Conservation (phyloP, 164 flowering plant species). For the Dillenia turbinata region DNA sequence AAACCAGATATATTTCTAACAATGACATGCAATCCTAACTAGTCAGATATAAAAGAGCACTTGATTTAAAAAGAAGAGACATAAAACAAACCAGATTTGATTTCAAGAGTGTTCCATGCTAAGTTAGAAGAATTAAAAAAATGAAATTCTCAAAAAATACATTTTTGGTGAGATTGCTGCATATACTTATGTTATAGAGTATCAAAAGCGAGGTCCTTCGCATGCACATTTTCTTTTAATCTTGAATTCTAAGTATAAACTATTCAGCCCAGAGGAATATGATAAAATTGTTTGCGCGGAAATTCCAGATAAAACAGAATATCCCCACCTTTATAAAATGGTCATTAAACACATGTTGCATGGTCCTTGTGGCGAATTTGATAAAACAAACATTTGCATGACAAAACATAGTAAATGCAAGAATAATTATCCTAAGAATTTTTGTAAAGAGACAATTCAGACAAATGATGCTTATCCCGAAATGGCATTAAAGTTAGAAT, state of each 20-base stretch:
- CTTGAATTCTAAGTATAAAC: background rate
- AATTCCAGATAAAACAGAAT: background rate
- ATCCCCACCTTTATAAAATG: background rate
- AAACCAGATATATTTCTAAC: slow-evolving; percentile 18
- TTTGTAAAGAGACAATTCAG: background rate
- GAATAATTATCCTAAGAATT: slow-evolving; percentile 5
- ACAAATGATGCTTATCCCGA: slow-evolving; percentile 3
- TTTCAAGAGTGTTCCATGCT: background rate
- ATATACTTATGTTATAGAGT: slow-evolving; percentile 4
- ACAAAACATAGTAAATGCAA: slow-evolving; percentile 5
- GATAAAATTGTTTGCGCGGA: slow-evolving; percentile 12
- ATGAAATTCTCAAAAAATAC: background rate
- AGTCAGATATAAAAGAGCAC: slow-evolving; percentile 1
- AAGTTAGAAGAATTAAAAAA: slow-evolving; percentile 9
- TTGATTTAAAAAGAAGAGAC: background rate
- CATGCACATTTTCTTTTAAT: slow-evolving; percentile 21
- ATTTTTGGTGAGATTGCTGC: slow-evolving; percentile 12
- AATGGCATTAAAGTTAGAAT: background rate
- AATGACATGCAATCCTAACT: slow-evolving; percentile 18
- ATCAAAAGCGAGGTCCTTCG: slow-evolving; percentile 16
- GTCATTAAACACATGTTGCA: slow-evolving; percentile 22
- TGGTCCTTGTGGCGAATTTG: slow-evolving; percentile 11
- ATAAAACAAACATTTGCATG: slow-evolving; percentile 6
- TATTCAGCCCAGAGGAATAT: background rate
- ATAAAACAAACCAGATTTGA: slow-evolving; percentile 5